Base-by-base conservation (phyloP, 2,329 filamentous ascomycete species). In the Fusarium humuli region DNA sequence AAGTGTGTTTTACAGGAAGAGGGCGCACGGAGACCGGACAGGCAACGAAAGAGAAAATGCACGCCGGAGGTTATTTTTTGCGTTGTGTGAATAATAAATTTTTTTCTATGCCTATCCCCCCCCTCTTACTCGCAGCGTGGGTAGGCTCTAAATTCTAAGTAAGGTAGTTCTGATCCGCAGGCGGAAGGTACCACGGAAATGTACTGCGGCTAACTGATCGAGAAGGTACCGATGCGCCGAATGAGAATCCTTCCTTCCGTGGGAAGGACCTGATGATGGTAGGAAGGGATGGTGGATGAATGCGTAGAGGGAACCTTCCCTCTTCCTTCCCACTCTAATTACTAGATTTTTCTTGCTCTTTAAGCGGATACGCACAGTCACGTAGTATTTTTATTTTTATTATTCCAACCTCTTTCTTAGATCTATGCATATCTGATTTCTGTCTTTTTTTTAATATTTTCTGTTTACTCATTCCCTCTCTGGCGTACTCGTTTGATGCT, bases 71-170 rank as follows among this genome's bases (percentile, higher is more conserved):
- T 75, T 79, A 75, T 76, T 78, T 77, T 79, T 79, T 77, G 74
- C 76, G 74, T 80, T 81, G 76, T 80, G 79, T 79, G 79, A 79
- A 78, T 75, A 80, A 80, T 79, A 67, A 70, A 81, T 81, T 81
- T 80, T 81, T 81, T 77, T 50, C 29, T 80, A 37, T 44, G 41
- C 79, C 75, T 77, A 70, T 74, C 70, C 70, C 68, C 68, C 69
- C 73, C 71, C 69, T 67, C 67, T 74, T 73, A 68, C 61, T 50
- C 40, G 52, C 49, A 55, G 40, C 23, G 22, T 25, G 32, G 49
- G 32, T 18, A 42, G 49, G 49, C 49, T 53, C 34, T 53, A 52
- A 52, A 25, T 27, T 37, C 34, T 27, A 27, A 52, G 49, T 53
- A 27, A 42, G 49, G 49, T 41, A 25, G 40, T 45, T 59, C 48